These are phyloP conservation scores for Rhizopogon hawkerae DNA, from an alignment of 1,284 basidiomycete genomes.

Conservation along the genomic window DNA sequence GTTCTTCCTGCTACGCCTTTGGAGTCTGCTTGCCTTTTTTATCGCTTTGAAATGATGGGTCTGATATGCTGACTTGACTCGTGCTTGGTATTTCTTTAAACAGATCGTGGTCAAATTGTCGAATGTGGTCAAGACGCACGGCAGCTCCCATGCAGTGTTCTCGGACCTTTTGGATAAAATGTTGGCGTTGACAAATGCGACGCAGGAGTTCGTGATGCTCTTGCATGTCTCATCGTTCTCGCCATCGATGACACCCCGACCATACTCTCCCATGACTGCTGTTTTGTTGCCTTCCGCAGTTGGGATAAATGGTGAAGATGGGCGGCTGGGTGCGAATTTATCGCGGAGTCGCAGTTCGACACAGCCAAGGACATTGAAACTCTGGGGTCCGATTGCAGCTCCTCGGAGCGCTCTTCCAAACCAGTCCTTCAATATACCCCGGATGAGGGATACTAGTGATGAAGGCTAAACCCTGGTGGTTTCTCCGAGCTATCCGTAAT, in stretches of 20 bases:
- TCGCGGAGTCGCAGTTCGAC: slow-evolving; percentile 55
- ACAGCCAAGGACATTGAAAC: slow-evolving; percentile 35
- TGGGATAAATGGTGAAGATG: slow-evolving; percentile 31
- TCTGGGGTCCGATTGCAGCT: slow-evolving; percentile 25
- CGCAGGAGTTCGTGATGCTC: slow-evolving; percentile 71
- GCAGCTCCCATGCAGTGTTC: slow-evolving; percentile 46
- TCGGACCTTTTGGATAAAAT: slow-evolving; percentile 54
- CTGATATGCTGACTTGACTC: not conserved
- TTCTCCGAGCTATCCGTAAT: not conserved
- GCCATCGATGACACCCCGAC: slow-evolving; percentile 41
- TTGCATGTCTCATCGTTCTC: slow-evolving; percentile 75
- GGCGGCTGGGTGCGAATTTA: slow-evolving; percentile 39
- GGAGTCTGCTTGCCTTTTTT: not conserved
- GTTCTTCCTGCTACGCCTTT: not conserved
- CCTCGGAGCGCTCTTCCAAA: slow-evolving; percentile 51
- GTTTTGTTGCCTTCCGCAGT: slow-evolving; percentile 9
- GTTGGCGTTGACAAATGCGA: slow-evolving; percentile 64
- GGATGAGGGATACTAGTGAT: slow-evolving; percentile 16
- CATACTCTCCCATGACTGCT: slow-evolving; percentile 51
- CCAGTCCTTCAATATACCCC: slow-evolving; percentile 41
- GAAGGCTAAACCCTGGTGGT: slow-evolving; percentile 25
- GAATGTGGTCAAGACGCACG: slow-evolving; percentile 53
- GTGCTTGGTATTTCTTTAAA: not conserved
- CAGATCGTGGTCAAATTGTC: slow-evolving; percentile 65
- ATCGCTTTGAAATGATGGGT: not conserved